phyloP scores from a whole-genome alignment of 495 filamentous ascomycete species.

The Sabuloglossum arenarium region DNA sequence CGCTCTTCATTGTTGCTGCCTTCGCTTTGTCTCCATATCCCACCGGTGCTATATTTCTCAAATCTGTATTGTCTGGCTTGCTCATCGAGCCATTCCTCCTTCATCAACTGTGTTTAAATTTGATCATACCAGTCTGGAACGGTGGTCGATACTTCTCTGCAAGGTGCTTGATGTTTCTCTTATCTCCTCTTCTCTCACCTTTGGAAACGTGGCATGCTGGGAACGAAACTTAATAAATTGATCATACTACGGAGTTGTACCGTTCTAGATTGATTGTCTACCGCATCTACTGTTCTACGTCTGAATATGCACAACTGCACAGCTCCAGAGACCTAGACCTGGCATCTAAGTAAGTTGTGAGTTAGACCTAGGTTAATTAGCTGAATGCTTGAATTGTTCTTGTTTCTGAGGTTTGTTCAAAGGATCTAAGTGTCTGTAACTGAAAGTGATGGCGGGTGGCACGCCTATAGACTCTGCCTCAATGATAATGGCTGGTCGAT shows the following conservation, averaged over 20 bases:
- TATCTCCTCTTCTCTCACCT: not conserved
- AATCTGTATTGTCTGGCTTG: not conserved
- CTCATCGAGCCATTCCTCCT: not conserved
- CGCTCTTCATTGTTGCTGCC: not conserved
- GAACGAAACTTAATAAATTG: constrained; percentile 2
- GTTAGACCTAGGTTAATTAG: no score
- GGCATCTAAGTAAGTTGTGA: no score
- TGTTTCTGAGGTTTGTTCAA: no score
- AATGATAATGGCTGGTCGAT: not conserved
- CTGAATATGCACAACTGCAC: not conserved
- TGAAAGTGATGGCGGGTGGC: no score
- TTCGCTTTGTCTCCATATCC: not conserved
- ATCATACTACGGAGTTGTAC: not conserved
- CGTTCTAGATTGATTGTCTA: not conserved
- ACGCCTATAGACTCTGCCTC: no score
- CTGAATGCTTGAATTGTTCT: no score
- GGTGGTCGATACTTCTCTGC: not conserved
- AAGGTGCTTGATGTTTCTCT: not conserved
- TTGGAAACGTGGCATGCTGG: constrained; percentile 1
- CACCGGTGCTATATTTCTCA: not conserved
- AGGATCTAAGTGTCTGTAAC: no score
- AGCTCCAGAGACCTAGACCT: not conserved
- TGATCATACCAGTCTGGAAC: constrained; percentile 1
- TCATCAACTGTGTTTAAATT: not conserved
- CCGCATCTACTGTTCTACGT: no score